A percentile compares a stretch with the other conserved stretches of the same genome.
Conservation (phyloP, 225 moss, liverwort and hornwort species). For the Climacium dendroides region DNA sequence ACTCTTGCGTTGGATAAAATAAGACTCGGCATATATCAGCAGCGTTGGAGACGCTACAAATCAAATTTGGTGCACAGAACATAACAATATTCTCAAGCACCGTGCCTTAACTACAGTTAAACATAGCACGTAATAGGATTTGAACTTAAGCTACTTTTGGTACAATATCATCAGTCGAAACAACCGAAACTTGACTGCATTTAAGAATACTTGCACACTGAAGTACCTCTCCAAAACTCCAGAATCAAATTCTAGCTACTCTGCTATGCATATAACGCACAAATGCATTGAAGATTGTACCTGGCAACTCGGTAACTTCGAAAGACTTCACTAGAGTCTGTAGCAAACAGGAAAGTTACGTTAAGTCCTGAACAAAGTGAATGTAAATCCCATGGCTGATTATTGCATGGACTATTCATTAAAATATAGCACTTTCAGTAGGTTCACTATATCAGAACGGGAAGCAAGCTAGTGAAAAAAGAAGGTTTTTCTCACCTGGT, state of each 20-base stretch:
- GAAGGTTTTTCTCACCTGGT: conserved; percentile 35
- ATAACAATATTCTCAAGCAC: not conserved
- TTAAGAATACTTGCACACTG: not conserved
- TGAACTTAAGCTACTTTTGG: not conserved
- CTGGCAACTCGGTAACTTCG: conserved; percentile 82
- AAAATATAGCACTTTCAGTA: not conserved
- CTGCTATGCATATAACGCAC: not conserved
- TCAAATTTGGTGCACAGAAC: not conserved
- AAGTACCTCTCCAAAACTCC: not conserved
- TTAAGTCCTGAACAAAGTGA: not conserved
- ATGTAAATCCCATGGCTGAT: not conserved
- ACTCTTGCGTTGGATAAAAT: not conserved
- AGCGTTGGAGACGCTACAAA: not conserved
- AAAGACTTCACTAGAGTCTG: conserved; percentile 84
- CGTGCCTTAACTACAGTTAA: not conserved
- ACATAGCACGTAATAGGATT: not conserved
- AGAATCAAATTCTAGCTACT: not conserved
- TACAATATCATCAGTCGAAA: not conserved
- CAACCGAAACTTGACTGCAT: not conserved
- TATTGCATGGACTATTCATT: not conserved
- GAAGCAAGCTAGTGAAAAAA: not conserved
- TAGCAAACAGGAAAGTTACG: not conserved
- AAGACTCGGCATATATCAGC: not conserved
- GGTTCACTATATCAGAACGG: not conserved
- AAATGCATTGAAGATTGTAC: conserved; percentile 7